A percentile compares a stretch with the other conserved stretches of the same genome.
These are phyloP conservation scores for Solanum chiquidenum DNA, from an alignment of 257 asterid genomes.

Conservation along the genomic window DNA sequence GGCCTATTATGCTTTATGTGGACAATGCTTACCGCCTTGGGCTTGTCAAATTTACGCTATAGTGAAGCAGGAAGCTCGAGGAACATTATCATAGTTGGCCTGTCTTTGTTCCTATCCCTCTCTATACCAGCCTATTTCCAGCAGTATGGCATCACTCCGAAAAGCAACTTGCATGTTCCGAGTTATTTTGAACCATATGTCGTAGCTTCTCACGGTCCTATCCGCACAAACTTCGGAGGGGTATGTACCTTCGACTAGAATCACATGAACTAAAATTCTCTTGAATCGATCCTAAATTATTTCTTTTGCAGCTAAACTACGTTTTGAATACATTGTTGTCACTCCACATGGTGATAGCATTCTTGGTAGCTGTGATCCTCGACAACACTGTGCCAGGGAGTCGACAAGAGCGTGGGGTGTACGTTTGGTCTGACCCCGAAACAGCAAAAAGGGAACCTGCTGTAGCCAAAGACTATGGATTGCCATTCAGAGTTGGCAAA, in stretches of 20 bases:
- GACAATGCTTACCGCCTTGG: constrained; percentile 92
- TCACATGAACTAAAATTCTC: not conserved
- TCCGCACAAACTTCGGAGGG: constrained; percentile 61
- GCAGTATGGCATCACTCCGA: constrained; percentile 80
- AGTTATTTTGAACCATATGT: constrained; percentile 77
- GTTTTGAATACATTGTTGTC: constrained; percentile 69
- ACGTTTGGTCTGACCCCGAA: constrained; percentile 84
- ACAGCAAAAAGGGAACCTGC: constrained; percentile 93
- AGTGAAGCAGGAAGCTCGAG: constrained; percentile 99
- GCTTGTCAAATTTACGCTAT: constrained; percentile 83
- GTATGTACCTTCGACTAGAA: constrained; percentile 20
- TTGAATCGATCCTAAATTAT: not conserved
- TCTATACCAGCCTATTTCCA: constrained; percentile 89
- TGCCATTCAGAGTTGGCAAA: constrained; percentile 79
- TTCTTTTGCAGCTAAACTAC: constrained; percentile 65
- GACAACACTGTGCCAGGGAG: constrained; percentile 96
- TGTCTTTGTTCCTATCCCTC: constrained; percentile 76
- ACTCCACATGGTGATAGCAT: constrained; percentile 86
- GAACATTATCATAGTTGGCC: constrained; percentile 85
- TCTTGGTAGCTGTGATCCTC: constrained; percentile 63
- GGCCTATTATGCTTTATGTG: constrained; percentile 96
- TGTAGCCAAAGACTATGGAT: constrained; percentile 66
- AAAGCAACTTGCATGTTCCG: constrained; percentile 63
- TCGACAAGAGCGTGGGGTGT: constrained; percentile 83
- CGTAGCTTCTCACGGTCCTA: constrained; percentile 92